These are phyloP conservation scores for Actinomortierella wolfii DNA, from an alignment of 371 early-diverging fungal genomes.

Conservation along the genomic window DNA sequence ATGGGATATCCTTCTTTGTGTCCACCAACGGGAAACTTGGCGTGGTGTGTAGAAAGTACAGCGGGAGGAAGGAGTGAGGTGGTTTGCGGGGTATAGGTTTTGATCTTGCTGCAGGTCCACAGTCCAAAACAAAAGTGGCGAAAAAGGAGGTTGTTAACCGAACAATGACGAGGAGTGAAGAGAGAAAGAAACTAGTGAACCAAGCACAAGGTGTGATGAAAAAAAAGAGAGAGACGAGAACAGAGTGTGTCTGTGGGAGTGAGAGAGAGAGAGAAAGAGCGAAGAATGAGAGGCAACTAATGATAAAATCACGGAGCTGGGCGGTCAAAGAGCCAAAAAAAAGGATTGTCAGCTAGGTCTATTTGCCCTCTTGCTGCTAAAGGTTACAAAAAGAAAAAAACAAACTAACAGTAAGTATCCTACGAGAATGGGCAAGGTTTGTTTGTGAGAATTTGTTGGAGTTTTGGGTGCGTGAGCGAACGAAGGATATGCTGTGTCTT, in stretches of 20 bases:
- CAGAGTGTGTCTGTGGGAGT: background rate
- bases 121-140: background rate
- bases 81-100: background rate
- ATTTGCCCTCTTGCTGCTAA: too few species aligned
- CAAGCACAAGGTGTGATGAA: background rate
- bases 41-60: background rate
- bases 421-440: too few species aligned
- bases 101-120: background rate
- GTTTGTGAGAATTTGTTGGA: too few species aligned
- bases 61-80: background rate
- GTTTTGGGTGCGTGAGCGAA: too few species aligned
- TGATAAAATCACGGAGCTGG: conserved; percentile 1
- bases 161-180: background rate
- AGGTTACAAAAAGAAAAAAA: too few species aligned
- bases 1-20: too few species aligned
- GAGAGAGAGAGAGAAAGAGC: background rate
- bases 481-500: too few species aligned
- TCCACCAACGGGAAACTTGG: too few species aligned
- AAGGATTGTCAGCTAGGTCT: too few species aligned
- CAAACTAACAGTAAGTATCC: too few species aligned
- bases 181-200: background rate
- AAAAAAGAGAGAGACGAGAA: background rate
- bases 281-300: background rate
- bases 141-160: background rate
- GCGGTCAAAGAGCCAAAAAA: too few species aligned